Evolutionary conservation across 495 filamentous ascomycete species (phyloP).

Genomic region (Jackrogersella minutella): DNA sequence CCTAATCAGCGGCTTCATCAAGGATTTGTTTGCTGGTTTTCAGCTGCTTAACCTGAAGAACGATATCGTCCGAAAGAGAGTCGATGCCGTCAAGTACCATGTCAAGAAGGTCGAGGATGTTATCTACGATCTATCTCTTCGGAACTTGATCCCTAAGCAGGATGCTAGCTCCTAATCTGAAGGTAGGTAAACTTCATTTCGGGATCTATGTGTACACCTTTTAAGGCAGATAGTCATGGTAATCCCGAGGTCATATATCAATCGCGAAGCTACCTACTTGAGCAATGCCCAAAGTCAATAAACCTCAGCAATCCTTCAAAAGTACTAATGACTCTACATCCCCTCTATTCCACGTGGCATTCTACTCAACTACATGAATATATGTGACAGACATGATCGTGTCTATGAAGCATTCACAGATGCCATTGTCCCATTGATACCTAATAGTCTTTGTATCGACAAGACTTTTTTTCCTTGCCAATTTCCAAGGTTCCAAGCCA

Average conservation of each 20-base stretch:
- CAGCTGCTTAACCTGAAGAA: constrained; percentile 98
- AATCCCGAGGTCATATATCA: no score
- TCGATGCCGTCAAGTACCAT: constrained; percentile 93
- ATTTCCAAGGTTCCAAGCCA: no score
- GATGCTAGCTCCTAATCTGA: constrained; percentile 19
- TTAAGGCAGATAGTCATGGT: neutral
- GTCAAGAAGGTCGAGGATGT: constrained; percentile 99
- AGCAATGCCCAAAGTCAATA: neutral
- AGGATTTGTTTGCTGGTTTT: constrained; percentile 93
- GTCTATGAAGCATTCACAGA: neutral
- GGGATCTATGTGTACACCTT: neutral
- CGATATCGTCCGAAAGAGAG: constrained; percentile 83
- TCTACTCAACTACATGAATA: no score
- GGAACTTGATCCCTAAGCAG: constrained; percentile 74
- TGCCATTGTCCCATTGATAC: no score
- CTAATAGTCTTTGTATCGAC: no score
- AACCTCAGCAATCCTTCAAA: no score
- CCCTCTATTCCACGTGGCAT: no score
- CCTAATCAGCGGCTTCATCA: constrained; percentile 89
- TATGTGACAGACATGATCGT: neutral
- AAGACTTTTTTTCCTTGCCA: no score
- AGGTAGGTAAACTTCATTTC: neutral
- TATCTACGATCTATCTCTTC: constrained; percentile 89
- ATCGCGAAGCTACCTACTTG: neutral
- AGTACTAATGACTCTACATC: no score